Evolutionary conservation across 192 early-diverging fungal species (phyloP).

Genomic region (Entomortierella lignicola): DNA sequence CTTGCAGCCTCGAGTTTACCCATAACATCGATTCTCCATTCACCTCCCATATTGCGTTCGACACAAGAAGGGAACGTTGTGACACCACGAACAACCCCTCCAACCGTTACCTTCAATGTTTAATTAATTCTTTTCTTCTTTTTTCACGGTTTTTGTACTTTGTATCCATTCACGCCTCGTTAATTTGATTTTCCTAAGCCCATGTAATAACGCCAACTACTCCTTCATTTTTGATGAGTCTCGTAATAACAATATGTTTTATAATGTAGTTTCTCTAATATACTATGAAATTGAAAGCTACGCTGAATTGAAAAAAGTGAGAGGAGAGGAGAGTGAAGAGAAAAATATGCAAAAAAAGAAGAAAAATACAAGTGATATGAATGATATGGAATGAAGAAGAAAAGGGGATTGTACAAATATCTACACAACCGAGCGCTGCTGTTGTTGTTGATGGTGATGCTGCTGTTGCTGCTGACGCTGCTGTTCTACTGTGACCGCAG

Average conservation of each 20-base stretch:
- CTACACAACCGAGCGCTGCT: constrained; percentile 7
- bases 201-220: no score
- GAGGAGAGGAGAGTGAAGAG: background rate
- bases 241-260: no score
- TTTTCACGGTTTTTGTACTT: background rate
- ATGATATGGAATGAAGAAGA: background rate
- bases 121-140: constrained; percentile 3
- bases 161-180: background rate
- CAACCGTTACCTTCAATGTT: constrained; percentile 23
- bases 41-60: background rate
- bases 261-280: no score
- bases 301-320: background rate
- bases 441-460: constrained; percentile 15
- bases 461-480: constrained; percentile 27
- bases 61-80: background rate
- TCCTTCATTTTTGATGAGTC: no score
- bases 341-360: background rate
- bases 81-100: background rate
- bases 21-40: no score
- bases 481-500: constrained; percentile 47
- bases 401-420: background rate
- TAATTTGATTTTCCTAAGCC: background rate
- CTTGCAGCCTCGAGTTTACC: background rate
- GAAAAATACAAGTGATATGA: background rate
- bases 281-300: no score